A percentile compares a stretch with the other conserved stretches of the same genome.
Evolutionary conservation across 2,329 filamentous ascomycete genomes (phyloP).

Genomic region (Colletotrichum lentis): DNA sequence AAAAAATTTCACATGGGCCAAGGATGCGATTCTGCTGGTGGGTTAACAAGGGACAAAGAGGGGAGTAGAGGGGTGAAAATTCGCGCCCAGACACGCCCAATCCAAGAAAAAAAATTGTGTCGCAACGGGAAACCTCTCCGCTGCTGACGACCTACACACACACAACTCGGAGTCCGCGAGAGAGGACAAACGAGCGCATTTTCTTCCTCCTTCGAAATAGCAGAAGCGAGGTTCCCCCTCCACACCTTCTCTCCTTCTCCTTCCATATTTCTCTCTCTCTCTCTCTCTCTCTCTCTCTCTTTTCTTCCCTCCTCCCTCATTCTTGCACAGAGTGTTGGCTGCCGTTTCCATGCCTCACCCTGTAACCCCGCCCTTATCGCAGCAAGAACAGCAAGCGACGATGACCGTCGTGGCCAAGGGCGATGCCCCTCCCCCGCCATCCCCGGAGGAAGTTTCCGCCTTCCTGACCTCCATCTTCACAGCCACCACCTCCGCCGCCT

Average conservation of each 20-base stretch:
- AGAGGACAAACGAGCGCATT: conserved; percentile 37
- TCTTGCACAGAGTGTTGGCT: conserved; percentile 5
- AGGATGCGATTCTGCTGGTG: conserved; percentile 38
- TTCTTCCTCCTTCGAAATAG: conserved; percentile 30
- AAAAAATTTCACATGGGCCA: conserved; percentile 41
- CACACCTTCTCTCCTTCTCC: conserved; percentile 6
- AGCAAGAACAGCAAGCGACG: conserved; percentile 40
- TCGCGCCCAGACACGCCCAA: conserved; percentile 28
- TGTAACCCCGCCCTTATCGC: conserved; percentile 53
- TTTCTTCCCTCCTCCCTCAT: neutral
- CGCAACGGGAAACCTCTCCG: conserved; percentile 5
- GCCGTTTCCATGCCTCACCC: conserved; percentile 56
- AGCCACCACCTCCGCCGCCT: conserved; percentile 72
- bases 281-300: conserved; percentile 11
- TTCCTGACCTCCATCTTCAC: conserved; percentile 74
- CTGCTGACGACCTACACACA: conserved; percentile 28
- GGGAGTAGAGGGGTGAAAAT: neutral
- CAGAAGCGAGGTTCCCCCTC: conserved; percentile 27
- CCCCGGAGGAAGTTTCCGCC: conserved; percentile 70
- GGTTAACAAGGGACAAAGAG: conserved; percentile 32
- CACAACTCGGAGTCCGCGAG: conserved; percentile 31
- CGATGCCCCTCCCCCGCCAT: conserved; percentile 64
- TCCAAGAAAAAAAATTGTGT: conserved; percentile 37
- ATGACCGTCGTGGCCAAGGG: conserved; percentile 55
- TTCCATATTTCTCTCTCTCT: neutral